Evolutionary conservation across 2,329 filamentous ascomycete species (phyloP), one percentile per base, ranked within the genome.

Genomic region (Beauveria pseudobassiana): DNA sequence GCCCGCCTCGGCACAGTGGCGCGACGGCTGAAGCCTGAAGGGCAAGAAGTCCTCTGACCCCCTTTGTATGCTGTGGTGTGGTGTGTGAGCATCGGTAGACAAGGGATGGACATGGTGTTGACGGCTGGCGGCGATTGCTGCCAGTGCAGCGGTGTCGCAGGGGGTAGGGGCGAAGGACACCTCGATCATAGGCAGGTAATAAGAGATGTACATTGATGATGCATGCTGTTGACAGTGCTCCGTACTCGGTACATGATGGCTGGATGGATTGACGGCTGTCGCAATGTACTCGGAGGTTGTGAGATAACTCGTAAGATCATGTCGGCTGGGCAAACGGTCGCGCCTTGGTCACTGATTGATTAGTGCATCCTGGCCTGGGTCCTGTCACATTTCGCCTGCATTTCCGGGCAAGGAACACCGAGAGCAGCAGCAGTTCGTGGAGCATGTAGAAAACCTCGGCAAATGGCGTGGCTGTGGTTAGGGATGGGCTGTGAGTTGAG

Each of bases 311-410:
- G 30, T 34, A 9, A 34, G 10, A 34, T 34, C 30, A 34, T 34
- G 30, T 34, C 30, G 10, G 30, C 30, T 34, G 30, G 30, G 30
- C 30, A 34, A 34, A 10, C 10, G 14, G 48, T 16, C 30, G 26
- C 26, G 16, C 48, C 18, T 18, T 50, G 14, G 22, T 42, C 30
- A 26, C 20, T 6, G 14, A 7, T 16, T 10, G 24, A 22, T 18
- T 16, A n/a, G 48, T 30, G 48, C 48, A 30, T 10, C 48, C 6
- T 22, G 22, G 30, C 45, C 48, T 48, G 12, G 56, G 48, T n/a
- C 34, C 28, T 43, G 48, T 59, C 56, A 59, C 48, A 59, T 59
- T 24, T 59, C 48, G 20, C 55, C 8, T 59, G 56, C 56, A 59
- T 49, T 22, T 59, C 34, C 24, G 38, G 20, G 26, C 48, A 22